These are phyloP conservation scores for Cenchrus fungigraminus DNA, from an alignment of 176 grass and related monocot genomes.

Conservation along the genomic window DNA sequence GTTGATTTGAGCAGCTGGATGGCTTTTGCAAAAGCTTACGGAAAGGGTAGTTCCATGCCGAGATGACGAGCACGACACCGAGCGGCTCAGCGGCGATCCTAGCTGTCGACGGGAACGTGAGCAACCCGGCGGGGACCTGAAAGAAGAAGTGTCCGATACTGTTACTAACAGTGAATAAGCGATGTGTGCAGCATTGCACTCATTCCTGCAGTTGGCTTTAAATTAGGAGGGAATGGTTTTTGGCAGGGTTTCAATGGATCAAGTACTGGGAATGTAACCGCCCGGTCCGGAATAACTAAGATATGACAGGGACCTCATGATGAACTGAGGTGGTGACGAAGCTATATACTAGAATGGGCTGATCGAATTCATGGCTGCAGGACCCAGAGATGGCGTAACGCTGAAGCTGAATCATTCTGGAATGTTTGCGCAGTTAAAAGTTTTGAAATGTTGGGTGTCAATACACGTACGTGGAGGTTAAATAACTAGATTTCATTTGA, in stretches of 20 bases:
- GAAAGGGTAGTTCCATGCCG: constrained; percentile 90
- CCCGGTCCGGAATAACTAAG: neutral
- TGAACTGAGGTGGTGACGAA: neutral
- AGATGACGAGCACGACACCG: constrained; percentile 78
- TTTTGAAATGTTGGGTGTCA: neutral
- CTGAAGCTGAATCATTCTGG: neutral
- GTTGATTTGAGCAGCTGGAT: neutral
- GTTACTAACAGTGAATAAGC: neutral
- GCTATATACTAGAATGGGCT: neutral
- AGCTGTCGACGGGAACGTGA: constrained; percentile 71
- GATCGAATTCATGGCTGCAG: neutral
- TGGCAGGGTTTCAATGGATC: neutral
- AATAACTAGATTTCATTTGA: neutral
- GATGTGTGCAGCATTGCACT: neutral
- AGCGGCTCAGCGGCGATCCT: constrained; percentile 68
- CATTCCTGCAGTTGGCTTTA: neutral
- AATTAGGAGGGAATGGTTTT: neutral
- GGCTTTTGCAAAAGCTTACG: constrained; percentile 44
- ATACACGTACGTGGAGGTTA: too few species aligned
- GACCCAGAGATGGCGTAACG: neutral
- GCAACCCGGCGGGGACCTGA: constrained; percentile 54
- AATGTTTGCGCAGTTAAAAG: neutral
- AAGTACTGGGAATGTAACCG: neutral
- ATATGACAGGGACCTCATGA: neutral
- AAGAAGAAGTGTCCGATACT: neutral